Base-by-base conservation (phyloP, 2,329 filamentous ascomycete genomes). In the Fusarium kyushuense region DNA sequence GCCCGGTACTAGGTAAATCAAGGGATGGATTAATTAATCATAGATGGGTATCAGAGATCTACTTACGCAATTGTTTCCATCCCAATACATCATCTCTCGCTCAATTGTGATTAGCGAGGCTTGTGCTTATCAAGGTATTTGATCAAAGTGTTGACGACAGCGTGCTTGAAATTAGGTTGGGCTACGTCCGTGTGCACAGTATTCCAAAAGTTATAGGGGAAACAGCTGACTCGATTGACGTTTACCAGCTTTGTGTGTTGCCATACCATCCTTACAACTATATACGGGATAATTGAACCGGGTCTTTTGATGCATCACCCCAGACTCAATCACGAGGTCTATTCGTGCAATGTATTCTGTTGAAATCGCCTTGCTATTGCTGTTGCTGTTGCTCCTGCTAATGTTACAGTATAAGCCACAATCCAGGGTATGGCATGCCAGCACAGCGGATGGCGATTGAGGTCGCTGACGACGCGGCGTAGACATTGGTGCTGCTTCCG, bases 321-420 rank as follows among this genome's bases (percentile, higher is more conserved):
- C 40, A 53, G 46, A 48, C 49, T 55, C 35, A 60, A 67, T 67
- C 66, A 58, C 42, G 54, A 47, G 41, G 51, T 35, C 33, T 41
- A 17, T 35, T 52, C 41, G 32, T 40, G 47, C 47, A 51, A 40
- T 38, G n/a, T 29, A n/a, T 29, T 40, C 13, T 5, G 16, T 25
- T 27, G 23, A 49, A 32, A 29, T 33, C 17, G 47, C 17, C 17
- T 48, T 48, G 45, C 21, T 48, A 30, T 19, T 48, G 45, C 21
- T 48, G 45, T 19, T 38, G 35, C 35, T 38, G 19, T 13, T 33
- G 16, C 16, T 17, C 17, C 29, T 29, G 38, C 33, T 53, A 21
- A 51, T 53, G 35, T 48, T 38, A 65, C 48, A 58, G 48, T 46
- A 65, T 56, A 66, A 65, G 53, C 64, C 63, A 63, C 48, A 67